Evolutionary conservation across 768 basidiomycete species (phyloP), one percentile per base, ranked within the genome.

Genomic region (Dacryopinax primogenitus): DNA sequence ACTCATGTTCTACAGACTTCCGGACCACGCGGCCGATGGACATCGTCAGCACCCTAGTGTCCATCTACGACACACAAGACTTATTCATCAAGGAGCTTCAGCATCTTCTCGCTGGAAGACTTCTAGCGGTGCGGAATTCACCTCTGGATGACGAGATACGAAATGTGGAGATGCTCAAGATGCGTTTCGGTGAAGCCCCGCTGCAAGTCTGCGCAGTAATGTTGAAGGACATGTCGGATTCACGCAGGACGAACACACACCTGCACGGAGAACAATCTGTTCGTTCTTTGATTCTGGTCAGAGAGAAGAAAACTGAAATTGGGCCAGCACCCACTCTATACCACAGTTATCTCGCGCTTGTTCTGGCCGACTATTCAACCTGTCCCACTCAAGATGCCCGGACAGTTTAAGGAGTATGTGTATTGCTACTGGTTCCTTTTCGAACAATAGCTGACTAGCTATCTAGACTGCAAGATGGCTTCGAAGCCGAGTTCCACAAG

Each of bases 131-230:
- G 51, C 84, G 79, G 51, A 88, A 92, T 69, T 92, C 90, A 62
- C 86, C 86, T 65, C 82, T 83, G 41, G 91, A 93, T 63, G 80
- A 82, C 62, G 87, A 84, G 92, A 85, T 94, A 21, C 82, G 88
- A 26, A 96, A 91, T 70, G 85, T 98, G 66, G 94, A 96, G 74
- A 90, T 94, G 44, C 77, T 99, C 67, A 98, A 98, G 77, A 83
- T 94, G 64, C 87, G 96, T 1, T 99, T 99, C 71, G 96, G 96
- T 23, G 96, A 98, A 71, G 81, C 86, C 0, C 86, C 92, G 1
- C 75, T 99, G 65, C 92, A 96, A 73, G 89, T 92, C 3, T 97
- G 94, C 78, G 95, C 98, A 73, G 93, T 99, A 64, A 98, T 99
- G 96, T 77, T 98, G 72, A 90, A 86, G 72, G 96, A 99, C 73